Evolutionary conservation across 352 stramenopile species (phyloP).

Genomic region (Globisporangium nodosum): DNA sequence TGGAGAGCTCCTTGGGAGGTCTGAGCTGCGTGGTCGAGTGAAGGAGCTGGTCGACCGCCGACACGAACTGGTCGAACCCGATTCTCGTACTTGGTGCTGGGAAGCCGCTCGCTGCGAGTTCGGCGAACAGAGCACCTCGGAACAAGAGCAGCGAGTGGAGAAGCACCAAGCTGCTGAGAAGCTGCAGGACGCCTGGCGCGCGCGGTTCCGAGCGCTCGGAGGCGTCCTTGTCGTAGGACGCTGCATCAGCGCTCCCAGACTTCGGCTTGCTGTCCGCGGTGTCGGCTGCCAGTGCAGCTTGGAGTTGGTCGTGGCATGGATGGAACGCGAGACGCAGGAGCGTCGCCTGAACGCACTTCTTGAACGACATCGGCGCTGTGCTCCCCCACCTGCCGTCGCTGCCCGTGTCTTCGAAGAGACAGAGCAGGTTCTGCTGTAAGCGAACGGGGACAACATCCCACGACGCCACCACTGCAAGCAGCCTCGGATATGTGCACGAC

Average conservation of each 20-base stretch:
- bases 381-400: neutral
- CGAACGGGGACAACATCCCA: conserved; percentile 18
- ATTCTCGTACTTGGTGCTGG: neutral
- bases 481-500: conserved; percentile 17
- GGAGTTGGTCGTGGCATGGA: conserved; percentile 13
- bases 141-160: conserved; percentile 37
- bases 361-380: conserved; percentile 15
- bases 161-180: conserved; percentile 34
- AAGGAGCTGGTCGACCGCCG: conserved; percentile 11
- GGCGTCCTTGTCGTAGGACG: neutral
- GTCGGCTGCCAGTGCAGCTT: conserved; percentile 1
- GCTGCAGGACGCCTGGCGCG: conserved; percentile 13
- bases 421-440: conserved; percentile 23
- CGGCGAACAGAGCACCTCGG: neutral
- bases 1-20: neutral
- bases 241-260: neutral
- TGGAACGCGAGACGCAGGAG: conserved; percentile 35
- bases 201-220: neutral
- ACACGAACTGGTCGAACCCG: conserved; percentile 7
- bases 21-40: neutral
- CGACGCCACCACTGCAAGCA: conserved; percentile 22
- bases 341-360: conserved; percentile 33
- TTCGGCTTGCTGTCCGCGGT: conserved; percentile 1
- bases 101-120: too few species aligned
- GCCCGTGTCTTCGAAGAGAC: conserved; percentile 16